Evolutionary conservation across 495 filamentous ascomycete genomes (phyloP).

Genomic region (Parmelia sp.): DNA sequence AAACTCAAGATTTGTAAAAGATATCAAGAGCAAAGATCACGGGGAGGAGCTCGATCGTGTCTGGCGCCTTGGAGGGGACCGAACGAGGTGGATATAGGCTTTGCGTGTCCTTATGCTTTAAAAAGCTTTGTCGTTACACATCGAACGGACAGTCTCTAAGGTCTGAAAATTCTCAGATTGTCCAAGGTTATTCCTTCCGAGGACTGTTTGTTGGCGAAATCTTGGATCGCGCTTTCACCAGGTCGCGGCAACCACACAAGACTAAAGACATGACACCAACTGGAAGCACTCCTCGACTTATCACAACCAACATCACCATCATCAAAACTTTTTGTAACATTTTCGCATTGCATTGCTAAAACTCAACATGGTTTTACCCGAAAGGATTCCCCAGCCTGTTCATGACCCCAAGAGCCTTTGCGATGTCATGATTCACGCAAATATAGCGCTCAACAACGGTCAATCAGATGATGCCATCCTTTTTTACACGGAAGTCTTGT

Average conservation of each 20-base stretch:
- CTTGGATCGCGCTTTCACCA: not conserved
- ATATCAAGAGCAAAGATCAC: too few relatives aligned
- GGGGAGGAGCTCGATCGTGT: not conserved
- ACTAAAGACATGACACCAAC: not conserved
- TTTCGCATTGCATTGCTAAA: not conserved
- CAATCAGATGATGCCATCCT: conserved; percentile 20
- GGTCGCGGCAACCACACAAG: not conserved
- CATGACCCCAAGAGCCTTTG: not conserved
- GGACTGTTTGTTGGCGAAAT: not conserved
- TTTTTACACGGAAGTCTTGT: conserved; percentile 28
- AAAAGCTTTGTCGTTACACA: not conserved
- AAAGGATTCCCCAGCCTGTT: not conserved
- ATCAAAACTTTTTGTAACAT: not conserved
- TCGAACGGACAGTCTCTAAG: not conserved
- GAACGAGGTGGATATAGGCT: not conserved
- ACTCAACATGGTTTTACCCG: not conserved
- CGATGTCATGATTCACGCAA: conserved; percentile 19
- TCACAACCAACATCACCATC: not conserved
- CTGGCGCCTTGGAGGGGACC: not conserved
- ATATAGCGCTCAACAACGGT: conserved; percentile 11
- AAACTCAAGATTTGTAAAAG: not conserved
- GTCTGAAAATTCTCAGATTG: not conserved
- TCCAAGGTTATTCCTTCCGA: not conserved
- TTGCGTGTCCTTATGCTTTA: too few relatives aligned
- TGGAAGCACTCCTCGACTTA: not conserved